Evolutionary conservation across 768 basidiomycete species (phyloP).

Genomic region (Kwoniella sp.): DNA sequence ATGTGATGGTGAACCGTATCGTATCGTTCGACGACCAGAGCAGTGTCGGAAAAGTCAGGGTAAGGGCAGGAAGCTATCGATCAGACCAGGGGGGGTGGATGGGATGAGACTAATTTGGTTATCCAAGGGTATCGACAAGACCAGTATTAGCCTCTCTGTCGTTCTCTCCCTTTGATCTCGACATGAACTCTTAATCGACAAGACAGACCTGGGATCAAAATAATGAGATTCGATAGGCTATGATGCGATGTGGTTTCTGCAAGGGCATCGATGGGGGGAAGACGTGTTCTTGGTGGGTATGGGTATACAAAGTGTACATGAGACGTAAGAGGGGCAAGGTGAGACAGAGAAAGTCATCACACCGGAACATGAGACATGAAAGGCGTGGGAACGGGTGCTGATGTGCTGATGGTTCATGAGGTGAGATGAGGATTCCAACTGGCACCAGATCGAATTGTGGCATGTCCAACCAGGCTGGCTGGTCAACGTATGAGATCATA

Average conservation of each 20-base stretch:
- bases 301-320: neutral
- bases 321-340: neutral
- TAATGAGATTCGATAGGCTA: too few species aligned
- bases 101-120: neutral
- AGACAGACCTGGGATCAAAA: too few species aligned
- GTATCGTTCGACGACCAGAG: neutral
- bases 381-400: neutral
- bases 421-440: conserved; percentile 1
- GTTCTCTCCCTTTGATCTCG: neutral
- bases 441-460: neutral
- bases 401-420: neutral
- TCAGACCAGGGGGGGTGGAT: neutral
- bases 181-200: too few species aligned
- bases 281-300: too few species aligned
- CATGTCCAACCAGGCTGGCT: neutral
- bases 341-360: conserved; percentile 1
- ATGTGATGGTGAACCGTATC: neutral
- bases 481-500: neutral
- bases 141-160: neutral
- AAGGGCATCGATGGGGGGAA: too few species aligned
- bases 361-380: conserved; percentile 5
- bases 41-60: neutral
- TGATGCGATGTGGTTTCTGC: too few species aligned
- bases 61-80: neutral
- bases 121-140: neutral